Evolutionary conservation across 2,329 filamentous ascomycete genomes (phyloP), one percentile per base, ranked within the genome.

Genomic region (Xylariaceae sp.): DNA sequence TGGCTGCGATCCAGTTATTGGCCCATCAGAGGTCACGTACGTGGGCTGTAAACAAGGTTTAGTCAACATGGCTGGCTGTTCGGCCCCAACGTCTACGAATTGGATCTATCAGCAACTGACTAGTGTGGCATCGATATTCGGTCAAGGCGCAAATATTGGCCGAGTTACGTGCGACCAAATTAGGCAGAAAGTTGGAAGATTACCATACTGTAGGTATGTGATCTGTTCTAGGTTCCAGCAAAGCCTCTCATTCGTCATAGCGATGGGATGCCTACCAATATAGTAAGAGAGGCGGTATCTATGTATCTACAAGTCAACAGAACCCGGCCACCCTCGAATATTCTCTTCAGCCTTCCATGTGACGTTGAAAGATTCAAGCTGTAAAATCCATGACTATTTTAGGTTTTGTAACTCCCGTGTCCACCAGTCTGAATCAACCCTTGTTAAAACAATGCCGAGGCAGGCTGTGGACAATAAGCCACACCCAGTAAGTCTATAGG

Each of bases 201-300:
- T 55, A 59, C 52, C 37, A 46, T 20, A n/a, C n/a, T n/a, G n/a
- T n/a, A n/a, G n/a, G n/a, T n/a, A 54, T 53, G 21, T 19, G 50
- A 47, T 43, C 19, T 29, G 23, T 19, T 40, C 44, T 44, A 12
- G 55, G 21, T 14, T 10, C 40, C 2, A 20, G 4, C 41, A 18
- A 12, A 40, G n/a, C 20, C 46, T 48, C 54, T 50, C 26, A 61
- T 61, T 61, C 49, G 58, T 23, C 40, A 41, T 6, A 4, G 10
- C 7, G 20, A 45, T 19, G 45, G 41, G 51, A 37, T 19, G 40
- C 3, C 32, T 37, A 16, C 14, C 32, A 5, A 29, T 10, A 29
- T 26, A 26, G 23, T 26, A 26, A 9, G 9, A 26, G n/a, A n/a
- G n/a, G n/a, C n/a, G n/a, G n/a, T n/a, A n/a, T n/a, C n/a, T n/a